phyloP scores from a whole-genome alignment of 352 stramenopile genomes.

The Thalassiosira exigua region DNA sequence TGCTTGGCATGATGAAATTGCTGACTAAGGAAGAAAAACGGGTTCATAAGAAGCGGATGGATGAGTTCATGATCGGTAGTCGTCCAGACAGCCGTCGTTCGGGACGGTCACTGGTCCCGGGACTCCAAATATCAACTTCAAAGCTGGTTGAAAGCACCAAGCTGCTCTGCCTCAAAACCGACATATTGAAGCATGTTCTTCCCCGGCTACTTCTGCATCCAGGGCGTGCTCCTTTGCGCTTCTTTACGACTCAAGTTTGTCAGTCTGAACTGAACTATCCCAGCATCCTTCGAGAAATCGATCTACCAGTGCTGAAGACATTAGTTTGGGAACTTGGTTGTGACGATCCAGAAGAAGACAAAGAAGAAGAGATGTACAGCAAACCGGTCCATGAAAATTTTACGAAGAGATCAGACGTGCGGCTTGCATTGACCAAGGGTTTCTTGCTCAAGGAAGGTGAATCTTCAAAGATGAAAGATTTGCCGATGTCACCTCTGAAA shows the following conservation, averaged over 20 bases:
- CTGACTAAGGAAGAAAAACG: conserved; percentile 51
- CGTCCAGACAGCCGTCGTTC: conserved; percentile 19
- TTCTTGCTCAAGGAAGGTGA: conserved; percentile 43
- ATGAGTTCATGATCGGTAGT: conserved; percentile 49
- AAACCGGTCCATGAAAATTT: conserved; percentile 30
- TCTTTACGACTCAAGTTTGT: conserved; percentile 72
- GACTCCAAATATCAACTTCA: conserved; percentile 48
- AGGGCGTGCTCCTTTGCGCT: conserved; percentile 55
- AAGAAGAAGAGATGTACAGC: conserved; percentile 56
- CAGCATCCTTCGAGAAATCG: conserved; percentile 65
- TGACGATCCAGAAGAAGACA: conserved; percentile 56
- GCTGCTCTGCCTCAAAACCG: conserved; percentile 64
- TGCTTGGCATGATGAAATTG: conserved; percentile 53
- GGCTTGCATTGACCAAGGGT: conserved; percentile 54
- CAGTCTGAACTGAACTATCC: conserved; percentile 58
- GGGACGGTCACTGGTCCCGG: conserved; percentile 47
- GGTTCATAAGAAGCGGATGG: conserved; percentile 45
- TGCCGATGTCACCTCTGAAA: conserved; percentile 45
- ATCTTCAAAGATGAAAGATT: conserved; percentile 20
- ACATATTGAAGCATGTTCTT: conserved; percentile 71
- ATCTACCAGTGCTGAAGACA: conserved; percentile 70
- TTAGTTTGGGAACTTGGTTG: conserved; percentile 74
- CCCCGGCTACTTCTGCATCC: conserved; percentile 67
- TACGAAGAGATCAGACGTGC: conserved; percentile 46
- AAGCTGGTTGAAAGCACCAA: conserved; percentile 65